phyloP scores from a whole-genome alignment of 2,329 filamentous ascomycete species.

The Graphilbum ipis-grandicollis region DNA sequence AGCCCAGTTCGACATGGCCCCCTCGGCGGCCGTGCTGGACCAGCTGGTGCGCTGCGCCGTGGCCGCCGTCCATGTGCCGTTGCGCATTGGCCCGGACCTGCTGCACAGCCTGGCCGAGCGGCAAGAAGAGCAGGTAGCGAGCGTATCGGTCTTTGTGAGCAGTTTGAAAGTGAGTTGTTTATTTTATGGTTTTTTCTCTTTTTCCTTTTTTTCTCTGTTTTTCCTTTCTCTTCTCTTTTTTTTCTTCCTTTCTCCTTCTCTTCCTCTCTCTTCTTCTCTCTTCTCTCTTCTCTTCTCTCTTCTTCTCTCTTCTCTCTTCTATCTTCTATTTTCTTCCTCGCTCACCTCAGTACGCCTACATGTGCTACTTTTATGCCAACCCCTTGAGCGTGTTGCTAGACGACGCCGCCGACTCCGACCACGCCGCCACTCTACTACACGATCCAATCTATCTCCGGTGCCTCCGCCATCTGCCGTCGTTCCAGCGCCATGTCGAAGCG shows the following conservation, averaged over 20 bases:
- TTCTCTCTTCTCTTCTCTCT: background rate
- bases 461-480: slow-evolving; percentile 51
- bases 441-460: slow-evolving; percentile 48
- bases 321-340: background rate
- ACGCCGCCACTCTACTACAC: slow-evolving; percentile 7
- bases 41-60: slow-evolving; percentile 52
- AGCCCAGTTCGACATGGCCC: slow-evolving; percentile 60
- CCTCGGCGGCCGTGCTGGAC: slow-evolving; percentile 54
- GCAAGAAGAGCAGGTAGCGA: slow-evolving; percentile 62
- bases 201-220: background rate
- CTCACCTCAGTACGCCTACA: slow-evolving; percentile 51
- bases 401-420: slow-evolving; percentile 1
- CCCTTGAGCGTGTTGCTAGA: slow-evolving; percentile 48
- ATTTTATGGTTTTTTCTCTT: background rate
- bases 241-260: background rate
- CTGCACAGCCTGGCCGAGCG: slow-evolving; percentile 48
- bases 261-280: background rate
- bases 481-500: slow-evolving; percentile 35
- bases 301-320: background rate
- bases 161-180: slow-evolving; percentile 40
- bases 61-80: slow-evolving; percentile 32
- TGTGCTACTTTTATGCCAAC: slow-evolving; percentile 75
- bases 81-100: slow-evolving; percentile 48
- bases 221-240: background rate
- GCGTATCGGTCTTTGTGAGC: slow-evolving; percentile 53